Base-by-base conservation (phyloP, 768 basidiomycete genomes). In the Xerocomellus chrysenteron region DNA sequence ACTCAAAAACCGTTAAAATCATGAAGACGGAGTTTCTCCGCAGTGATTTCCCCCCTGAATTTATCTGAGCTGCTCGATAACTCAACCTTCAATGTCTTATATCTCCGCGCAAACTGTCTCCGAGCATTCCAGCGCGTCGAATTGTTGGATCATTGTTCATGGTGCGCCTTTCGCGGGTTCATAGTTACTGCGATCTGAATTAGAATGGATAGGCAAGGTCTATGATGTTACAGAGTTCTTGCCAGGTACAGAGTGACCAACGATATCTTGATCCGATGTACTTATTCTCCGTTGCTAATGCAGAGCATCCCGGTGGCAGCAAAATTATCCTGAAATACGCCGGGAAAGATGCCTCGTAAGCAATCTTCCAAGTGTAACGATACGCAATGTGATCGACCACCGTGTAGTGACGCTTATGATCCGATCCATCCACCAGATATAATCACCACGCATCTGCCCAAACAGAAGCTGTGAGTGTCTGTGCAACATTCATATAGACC, bases 381-480 rank as follows among this genome's bases (percentile, higher is more conserved):
- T 24, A 41, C 1, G 3, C 16, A 52, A n/a, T 9, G 36, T 49
- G 13, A 52, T 21, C 9, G 10, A 33, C 44, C 16, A 40, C 44
- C 21, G 35, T 41, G 50, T 28, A 87, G 85, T 5, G 78, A 79
- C 55, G 90, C 86, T 69, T 92, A 92, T 64, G 91, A 92, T 42
- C 88, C 88, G 5, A 90, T 96, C 52, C 94, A 95, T 66, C 92
- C 92, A 7, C 92, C 81, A 50, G 85, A 85, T 69, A 88, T 80
- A 53, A 92, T 89, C 62, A 84, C 80, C 17, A 84, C 81, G 9
- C 82, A 92, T 69, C 74, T 93, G n/a, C 86, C 87, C 4, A 78
- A 75, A n/a, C 88, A 93, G 59, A 94, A 93, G 65, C 89, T 92
- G 87, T 88, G 63, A 60, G 82, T 60, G 17, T 7, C 16, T 44